Evolutionary conservation across 1,139 yeast species (phyloP), one percentile per base, ranked within the genome.

Genomic region (Zhuliangozyma blackwelliae): DNA sequence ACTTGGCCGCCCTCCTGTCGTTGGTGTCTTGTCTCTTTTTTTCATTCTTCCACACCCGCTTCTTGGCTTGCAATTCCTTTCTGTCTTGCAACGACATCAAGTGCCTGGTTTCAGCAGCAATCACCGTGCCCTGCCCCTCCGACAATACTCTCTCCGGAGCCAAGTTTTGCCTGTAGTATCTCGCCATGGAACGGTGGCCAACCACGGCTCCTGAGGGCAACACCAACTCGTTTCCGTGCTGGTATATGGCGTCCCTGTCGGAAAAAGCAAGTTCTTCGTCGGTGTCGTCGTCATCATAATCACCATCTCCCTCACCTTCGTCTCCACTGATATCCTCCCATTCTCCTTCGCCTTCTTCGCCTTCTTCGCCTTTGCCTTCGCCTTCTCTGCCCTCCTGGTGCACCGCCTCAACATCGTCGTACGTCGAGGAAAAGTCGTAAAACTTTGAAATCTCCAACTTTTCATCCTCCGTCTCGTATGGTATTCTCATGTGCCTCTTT

Each of bases 121-220:
- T 74, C 23, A 92, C 83, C 0, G 97, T 92, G 47, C 95, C 94
- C 64, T 88, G 96, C 33, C 96, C 97, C 57, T 89, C 96, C 25
- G 82, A 72, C 31, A 83, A 69, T 35, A 77, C 76, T 41, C 75
- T 65, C 43, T 85, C 90, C 2, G 95, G 95, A 38, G 82, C 79
- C 48, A 87, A 64, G 55, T 83, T 81, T 75, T 89, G 75, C 57
- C 82, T 82, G 67, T 82, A 90, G 63, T 90, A 92, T 54, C 95
- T 76, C 35, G 82, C 86, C 53, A 89, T 68, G 2, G 96, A 78
- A 54, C 98, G 77, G 61, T 92, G 97, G 10, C 98, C 97, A 27
- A 89, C 77, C 25, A 87, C 82, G 8, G 81, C 72, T 44, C 97
- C 97, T 10, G 89, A 76, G 11, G 97, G 97, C 44, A 94, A 68